These are phyloP conservation scores for Ceratobasidium sp. DNA, from an alignment of 1,284 basidiomycete genomes.

Conservation along the genomic window DNA sequence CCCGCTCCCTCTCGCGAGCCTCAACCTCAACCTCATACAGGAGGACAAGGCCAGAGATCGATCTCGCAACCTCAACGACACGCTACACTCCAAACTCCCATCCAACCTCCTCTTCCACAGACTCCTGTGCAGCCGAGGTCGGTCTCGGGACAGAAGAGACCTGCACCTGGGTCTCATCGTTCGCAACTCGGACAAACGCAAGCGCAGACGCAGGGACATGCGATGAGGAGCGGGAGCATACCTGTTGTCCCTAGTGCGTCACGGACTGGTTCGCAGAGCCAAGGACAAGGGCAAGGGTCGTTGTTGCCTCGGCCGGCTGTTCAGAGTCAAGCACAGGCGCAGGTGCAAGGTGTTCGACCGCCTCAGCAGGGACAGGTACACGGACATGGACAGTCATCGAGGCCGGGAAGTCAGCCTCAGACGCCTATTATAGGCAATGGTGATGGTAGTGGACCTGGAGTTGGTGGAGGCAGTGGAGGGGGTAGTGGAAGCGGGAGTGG, in stretches of 20 bases:
- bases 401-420: slow-evolving; percentile 27
- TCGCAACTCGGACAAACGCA: neutral
- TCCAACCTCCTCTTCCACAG: neutral
- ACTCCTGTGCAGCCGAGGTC: neutral
- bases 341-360: neutral
- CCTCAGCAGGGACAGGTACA: neutral
- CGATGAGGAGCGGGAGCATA: no score
- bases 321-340: neutral
- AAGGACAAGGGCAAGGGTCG: no score
- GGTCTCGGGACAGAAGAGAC: slow-evolving; percentile 25
- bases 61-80: slow-evolving; percentile 31
- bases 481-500: slow-evolving; percentile 2
- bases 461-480: neutral
- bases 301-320: no score
- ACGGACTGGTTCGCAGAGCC: no score
- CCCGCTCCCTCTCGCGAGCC: neutral
- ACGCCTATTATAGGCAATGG: slow-evolving; percentile 7
- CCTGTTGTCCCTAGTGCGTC: no score
- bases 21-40: neutral
- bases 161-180: slow-evolving; percentile 17
- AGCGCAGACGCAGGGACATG: neutral
- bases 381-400: slow-evolving; percentile 1
- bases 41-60: slow-evolving; percentile 1
- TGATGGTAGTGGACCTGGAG: neutral
- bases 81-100: neutral